Conservation (phyloP, 192 early-diverging fungal species). For the Ambispora gerdemannii region DNA sequence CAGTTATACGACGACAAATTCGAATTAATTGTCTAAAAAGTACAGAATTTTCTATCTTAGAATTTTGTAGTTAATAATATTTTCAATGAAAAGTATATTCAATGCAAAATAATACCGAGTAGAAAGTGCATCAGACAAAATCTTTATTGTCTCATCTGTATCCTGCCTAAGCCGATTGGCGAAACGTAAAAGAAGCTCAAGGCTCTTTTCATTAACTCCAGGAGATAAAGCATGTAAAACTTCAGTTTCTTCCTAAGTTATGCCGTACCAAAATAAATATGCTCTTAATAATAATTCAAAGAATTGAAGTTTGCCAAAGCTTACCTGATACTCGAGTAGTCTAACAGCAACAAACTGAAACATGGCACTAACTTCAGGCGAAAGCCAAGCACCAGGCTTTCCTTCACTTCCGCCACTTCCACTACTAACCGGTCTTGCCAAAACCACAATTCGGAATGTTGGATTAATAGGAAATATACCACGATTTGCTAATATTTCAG, state of each 20-base stretch:
- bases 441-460: slow-evolving; percentile 71
- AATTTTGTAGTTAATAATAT: not conserved
- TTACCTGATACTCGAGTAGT: slow-evolving; percentile 44
- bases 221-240: slow-evolving; percentile 51
- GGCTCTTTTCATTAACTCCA: slow-evolving; percentile 44
- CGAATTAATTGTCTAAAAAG: slow-evolving; percentile 65
- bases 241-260: slow-evolving; percentile 45
- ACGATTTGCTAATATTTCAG: slow-evolving; percentile 47
- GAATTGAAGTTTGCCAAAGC: not conserved
- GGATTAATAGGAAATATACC: slow-evolving; percentile 64
- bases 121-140: slow-evolving; percentile 58
- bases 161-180: slow-evolving; percentile 57
- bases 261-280: not conserved
- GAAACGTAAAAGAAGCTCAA: slow-evolving; percentile 49
- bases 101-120: slow-evolving; percentile 48
- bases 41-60: not conserved
- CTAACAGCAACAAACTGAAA: slow-evolving; percentile 68
- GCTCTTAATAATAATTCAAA: not conserved
- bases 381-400: slow-evolving; percentile 62
- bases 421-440: slow-evolving; percentile 51
- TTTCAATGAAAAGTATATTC: not conserved
- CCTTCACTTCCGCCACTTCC: slow-evolving; percentile 46
- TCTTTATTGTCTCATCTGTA: slow-evolving; percentile 57
- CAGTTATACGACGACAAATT: slow-evolving; percentile 61
- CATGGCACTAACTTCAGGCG: slow-evolving; percentile 66